Evolutionary conservation across 352 stramenopile species (phyloP).

Genomic region (Pythium sp.): DNA sequence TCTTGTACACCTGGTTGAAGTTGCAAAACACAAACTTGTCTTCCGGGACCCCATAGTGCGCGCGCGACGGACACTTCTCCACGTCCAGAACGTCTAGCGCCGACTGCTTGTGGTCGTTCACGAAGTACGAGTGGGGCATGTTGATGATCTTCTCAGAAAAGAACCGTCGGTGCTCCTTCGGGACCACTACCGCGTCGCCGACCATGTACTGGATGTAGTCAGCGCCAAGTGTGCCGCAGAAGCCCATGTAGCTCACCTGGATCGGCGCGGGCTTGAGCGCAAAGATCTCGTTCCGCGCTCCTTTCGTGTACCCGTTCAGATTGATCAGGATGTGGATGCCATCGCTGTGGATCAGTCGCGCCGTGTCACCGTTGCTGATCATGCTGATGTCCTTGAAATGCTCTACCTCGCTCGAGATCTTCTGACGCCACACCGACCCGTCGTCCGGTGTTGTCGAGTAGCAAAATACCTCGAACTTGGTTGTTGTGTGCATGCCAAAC

Average conservation of each 20-base stretch:
- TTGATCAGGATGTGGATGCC: constrained; percentile 91
- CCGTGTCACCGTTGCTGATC: constrained; percentile 63
- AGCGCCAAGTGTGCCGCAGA: constrained; percentile 87
- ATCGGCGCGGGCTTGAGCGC: constrained; percentile 87
- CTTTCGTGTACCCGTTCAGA: constrained; percentile 94
- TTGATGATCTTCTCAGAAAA: constrained; percentile 90
- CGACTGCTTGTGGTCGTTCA: constrained; percentile 92
- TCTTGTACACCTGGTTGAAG: constrained; percentile 96
- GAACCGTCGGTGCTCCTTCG: constrained; percentile 49
- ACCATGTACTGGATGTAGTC: constrained; percentile 95
- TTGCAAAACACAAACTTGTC: constrained; percentile 95
- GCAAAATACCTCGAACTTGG: constrained; percentile 89
- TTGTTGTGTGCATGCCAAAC: constrained; percentile 87
- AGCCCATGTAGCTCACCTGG: constrained; percentile 90
- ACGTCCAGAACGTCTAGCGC: constrained; percentile 77
- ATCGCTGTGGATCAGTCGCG: constrained; percentile 79
- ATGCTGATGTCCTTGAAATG: constrained; percentile 85
- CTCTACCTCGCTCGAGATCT: constrained; percentile 84
- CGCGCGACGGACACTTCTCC: constrained; percentile 69
- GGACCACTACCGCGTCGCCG: constrained; percentile 78
- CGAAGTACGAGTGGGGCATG: constrained; percentile 92
- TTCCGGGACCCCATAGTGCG: constrained; percentile 88
- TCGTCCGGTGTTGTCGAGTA: constrained; percentile 84
- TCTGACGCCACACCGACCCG: constrained; percentile 74
- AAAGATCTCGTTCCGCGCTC: constrained; percentile 91